Evolutionary conservation across 2,329 filamentous ascomycete genomes (phyloP).

Genomic region (Penicillium occitanis): DNA sequence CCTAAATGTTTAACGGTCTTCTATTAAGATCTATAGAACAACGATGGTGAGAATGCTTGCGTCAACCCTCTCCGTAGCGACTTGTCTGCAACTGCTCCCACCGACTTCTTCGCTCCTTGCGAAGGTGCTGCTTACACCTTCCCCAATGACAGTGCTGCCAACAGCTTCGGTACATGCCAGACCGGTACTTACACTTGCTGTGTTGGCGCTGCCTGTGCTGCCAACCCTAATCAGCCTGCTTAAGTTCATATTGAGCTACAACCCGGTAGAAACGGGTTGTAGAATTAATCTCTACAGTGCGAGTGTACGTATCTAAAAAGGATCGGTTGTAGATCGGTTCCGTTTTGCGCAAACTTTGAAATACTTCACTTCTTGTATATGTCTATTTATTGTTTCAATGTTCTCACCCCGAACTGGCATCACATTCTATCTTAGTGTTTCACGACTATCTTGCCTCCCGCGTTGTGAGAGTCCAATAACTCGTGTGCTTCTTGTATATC

Average conservation of each 20-base stretch:
- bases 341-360: not conserved
- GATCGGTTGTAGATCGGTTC: not conserved
- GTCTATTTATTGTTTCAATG: not conserved
- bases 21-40: constrained; percentile 8
- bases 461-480: not conserved
- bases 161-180: constrained; percentile 16
- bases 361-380: not conserved
- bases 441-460: not conserved
- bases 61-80: constrained; percentile 18
- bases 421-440: not conserved
- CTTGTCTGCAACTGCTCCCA: not conserved
- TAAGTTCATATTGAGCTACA: not conserved
- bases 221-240: constrained; percentile 16
- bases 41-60: constrained; percentile 16
- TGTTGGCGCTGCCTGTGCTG: constrained; percentile 7
- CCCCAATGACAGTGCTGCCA: constrained; percentile 11
- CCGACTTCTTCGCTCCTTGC: constrained; percentile 13
- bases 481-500: not conserved
- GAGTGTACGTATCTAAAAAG: not conserved
- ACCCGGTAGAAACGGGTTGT: not conserved
- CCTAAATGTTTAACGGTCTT: not conserved
- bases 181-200: constrained; percentile 14
- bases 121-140: constrained; percentile 17
- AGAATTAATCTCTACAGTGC: not conserved
- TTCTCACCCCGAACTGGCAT: not conserved